Base-by-base conservation (phyloP, 2,329 filamentous ascomycete species). In the Bipolaris zeicola region DNA sequence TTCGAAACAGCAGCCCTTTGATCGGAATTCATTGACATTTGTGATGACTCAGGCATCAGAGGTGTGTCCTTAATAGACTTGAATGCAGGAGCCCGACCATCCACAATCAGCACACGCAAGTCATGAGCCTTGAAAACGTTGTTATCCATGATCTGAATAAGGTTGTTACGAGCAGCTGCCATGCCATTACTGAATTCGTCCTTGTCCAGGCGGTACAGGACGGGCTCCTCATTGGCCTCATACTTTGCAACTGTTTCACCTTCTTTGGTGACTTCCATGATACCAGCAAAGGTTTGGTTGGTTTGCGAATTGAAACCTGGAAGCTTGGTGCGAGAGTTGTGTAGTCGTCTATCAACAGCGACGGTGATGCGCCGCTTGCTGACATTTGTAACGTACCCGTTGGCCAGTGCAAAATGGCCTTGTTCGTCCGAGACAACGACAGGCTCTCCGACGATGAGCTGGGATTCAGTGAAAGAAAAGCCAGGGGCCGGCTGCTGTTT, bases 111-210 rank as follows among this genome's bases (percentile, higher is more conserved):
- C 20, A 87, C 84, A 53, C 93, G 87, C 34, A 96, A 86, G 67
- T 92, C 83, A 44, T 83, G 82, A 18, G 91, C 87, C 45, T 88
- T 88, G 65, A 87, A 88, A 1, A 89, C 81, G 41, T 87, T 86
- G 63, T 92, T 87, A 38, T 91, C 86, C 93, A 99, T 98, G 67
- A 96, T 85, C 64, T 93, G 91, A 31, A 98, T 86, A 1, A 99
- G 83, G 66, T 98, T 99, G 77, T 96, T 97, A 50, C 95, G 88
- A 43, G 96, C 91, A 28, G 90, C 89, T 3, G 95, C 92, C 91
- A 99, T 96, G 55, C 95, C 95, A 68, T 96, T 98, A 77, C 92
- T 96, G 76, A 99, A 99, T 71, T 99, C 95, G 68, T 99, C 95
- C 73, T 97, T 97, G 77, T 99, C 95, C 3, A 99, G 81, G 22